Conservation (phyloP, 1,139 yeast genomes). For the Debaryomyces nepalensis region DNA sequence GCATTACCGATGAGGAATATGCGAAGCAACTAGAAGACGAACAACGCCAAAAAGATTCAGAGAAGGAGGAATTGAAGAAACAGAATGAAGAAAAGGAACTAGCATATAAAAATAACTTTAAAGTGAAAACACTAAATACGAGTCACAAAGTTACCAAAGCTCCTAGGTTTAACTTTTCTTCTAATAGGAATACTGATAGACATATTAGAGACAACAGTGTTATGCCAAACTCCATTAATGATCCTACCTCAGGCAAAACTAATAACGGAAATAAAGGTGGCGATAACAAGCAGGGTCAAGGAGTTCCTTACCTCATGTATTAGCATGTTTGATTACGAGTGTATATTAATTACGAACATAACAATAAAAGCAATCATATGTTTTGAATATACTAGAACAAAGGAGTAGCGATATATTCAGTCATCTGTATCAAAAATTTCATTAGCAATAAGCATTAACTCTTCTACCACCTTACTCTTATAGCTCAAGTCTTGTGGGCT, state of each 20-base stretch:
- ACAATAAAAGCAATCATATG: neutral
- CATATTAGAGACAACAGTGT: conserved; percentile 1
- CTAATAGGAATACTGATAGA: conserved; percentile 9
- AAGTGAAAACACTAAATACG: conserved; percentile 29
- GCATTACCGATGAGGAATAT: conserved; percentile 49
- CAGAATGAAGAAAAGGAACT: conserved; percentile 18
- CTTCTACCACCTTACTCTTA: conserved; percentile 84
- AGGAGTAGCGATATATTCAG: conserved; percentile 16
- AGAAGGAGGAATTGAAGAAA: conserved; percentile 15
- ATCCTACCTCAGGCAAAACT: conserved; percentile 11
- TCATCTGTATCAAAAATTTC: conserved; percentile 81
- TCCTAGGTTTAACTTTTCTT: conserved; percentile 35
- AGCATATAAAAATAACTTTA: conserved; percentile 33
- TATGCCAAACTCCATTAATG: conserved; percentile 2
- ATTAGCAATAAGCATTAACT: conserved; percentile 79
- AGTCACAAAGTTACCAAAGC: conserved; percentile 33
- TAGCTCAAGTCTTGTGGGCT: conserved; percentile 79
- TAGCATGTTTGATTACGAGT: conserved; percentile 10
- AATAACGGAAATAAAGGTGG: neutral
- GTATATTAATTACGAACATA: conserved; percentile 3
- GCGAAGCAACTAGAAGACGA: conserved; percentile 29
- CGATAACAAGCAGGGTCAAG: conserved; percentile 15
- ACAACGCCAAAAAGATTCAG: conserved; percentile 11
- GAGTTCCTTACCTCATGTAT: conserved; percentile 23
- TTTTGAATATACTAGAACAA: neutral